These are phyloP conservation scores for Selaginella tamariscina DNA, from an alignment of 75 land plant species.

Conservation along the genomic window DNA sequence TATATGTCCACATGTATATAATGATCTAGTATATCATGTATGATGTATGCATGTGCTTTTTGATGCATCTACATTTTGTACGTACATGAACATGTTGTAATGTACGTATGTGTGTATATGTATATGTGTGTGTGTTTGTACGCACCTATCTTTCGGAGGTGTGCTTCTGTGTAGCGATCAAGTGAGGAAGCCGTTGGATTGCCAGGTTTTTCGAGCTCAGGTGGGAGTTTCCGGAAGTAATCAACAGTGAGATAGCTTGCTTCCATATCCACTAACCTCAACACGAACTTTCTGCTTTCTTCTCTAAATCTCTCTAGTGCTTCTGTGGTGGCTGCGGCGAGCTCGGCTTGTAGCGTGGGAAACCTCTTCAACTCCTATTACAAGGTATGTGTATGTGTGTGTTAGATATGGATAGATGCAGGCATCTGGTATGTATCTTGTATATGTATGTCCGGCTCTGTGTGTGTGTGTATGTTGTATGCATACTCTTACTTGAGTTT, in stretches of 20 bases:
- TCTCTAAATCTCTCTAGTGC: constrained; percentile 80
- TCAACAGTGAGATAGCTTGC: constrained; percentile 82
- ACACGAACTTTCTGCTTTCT: constrained; percentile 63
- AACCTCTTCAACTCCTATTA: constrained; percentile 75
- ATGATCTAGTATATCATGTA: too few species aligned
- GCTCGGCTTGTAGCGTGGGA: constrained; percentile 72
- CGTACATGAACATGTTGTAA: neutral
- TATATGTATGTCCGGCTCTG: too few species aligned
- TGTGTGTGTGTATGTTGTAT: too few species aligned
- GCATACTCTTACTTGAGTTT: constrained; percentile 44
- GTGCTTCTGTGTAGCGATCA: constrained; percentile 78
- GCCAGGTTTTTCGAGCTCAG: constrained; percentile 58
- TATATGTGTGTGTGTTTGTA: neutral
- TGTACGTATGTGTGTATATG: constrained; percentile 1
- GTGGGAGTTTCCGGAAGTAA: constrained; percentile 75
- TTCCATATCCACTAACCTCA: constrained; percentile 85
- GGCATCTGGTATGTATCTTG: too few species aligned
- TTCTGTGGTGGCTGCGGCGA: constrained; percentile 71
- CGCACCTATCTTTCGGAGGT: constrained; percentile 56
- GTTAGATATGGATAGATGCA: too few species aligned
- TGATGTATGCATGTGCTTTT: neutral
- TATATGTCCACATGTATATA: too few species aligned
- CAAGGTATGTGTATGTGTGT: too few species aligned
- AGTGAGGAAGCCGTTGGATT: constrained; percentile 18
- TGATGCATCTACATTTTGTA: neutral